Base-by-base conservation (phyloP, 352 stramenopile genomes). In the Pilasporangium apinafurcum region DNA sequence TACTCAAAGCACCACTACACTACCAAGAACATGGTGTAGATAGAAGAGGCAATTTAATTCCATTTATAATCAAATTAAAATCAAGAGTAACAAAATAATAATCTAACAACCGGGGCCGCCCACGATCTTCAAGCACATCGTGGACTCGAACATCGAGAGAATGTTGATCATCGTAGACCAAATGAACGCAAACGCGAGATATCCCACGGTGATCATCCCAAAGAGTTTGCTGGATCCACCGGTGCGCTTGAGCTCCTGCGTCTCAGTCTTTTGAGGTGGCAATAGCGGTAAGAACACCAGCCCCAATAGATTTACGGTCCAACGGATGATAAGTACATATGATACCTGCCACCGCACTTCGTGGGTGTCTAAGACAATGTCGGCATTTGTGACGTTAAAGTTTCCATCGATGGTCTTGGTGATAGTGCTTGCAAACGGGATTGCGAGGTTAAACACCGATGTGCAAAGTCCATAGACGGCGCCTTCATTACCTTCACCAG, bases 381-480 rank as follows among this genome's bases (percentile, higher is more conserved):
- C 56, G 8, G 50, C 48, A 14, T 59, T 63, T 9, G 50, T 56
- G 24, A 79, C 29, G 20, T 66, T 36, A 37, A 72, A 70, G 38
- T 51, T 51, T 8, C 35, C 32, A 28, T 68, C 42, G n/a, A 79
- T 57, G 13, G 57, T 47, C 9, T 65, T 63, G n/a, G 57, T 56
- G 27, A 74, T 21, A 3, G 61, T 45, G 9, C 36, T 46, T 0
- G 64, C 64, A 18, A 80, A 68, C 13, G 69, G 67, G 0, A 44
- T 35, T 9, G 62, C 51, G 16, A 76, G 21, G 48, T 79, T 75
- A 5, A 44, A 49, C 6, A 74, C 45, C 1, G 66, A 79, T 2
- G 69, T 72, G 28, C 74, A 50, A 9, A 82, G 60, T 17, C 60
- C 65, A 44, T 72, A 74, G 14, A 70, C 52, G 16, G 64, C 62